Percentiles rank a stretch among this genome's conserved stretches.
These are phyloP conservation scores for Venturia effusa DNA, from an alignment of 2,329 filamentous ascomycete genomes.

Conservation along the genomic window DNA sequence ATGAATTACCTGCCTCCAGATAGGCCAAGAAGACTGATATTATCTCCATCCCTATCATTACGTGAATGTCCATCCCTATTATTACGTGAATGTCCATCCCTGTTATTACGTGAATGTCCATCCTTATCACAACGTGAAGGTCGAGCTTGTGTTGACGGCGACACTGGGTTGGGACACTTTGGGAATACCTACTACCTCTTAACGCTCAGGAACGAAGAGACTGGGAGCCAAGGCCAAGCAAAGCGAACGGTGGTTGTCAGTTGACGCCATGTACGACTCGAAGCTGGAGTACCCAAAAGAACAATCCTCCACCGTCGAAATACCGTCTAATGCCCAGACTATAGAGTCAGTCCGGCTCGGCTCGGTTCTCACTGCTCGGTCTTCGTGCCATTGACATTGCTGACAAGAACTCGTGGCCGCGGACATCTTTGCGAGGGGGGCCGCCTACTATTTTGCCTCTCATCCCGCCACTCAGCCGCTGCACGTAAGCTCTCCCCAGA, in stretches of 20 bases:
- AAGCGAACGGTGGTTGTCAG: not conserved
- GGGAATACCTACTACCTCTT: too few species aligned
- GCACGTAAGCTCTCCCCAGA: not conserved
- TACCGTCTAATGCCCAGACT: too few species aligned
- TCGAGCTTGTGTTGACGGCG: too few species aligned
- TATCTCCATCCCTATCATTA: too few species aligned
- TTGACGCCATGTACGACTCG: not conserved
- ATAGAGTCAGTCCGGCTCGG: not conserved
- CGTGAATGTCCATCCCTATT: too few species aligned
- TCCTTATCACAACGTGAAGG: too few species aligned
- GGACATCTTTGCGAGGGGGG: not conserved
- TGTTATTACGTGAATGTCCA: too few species aligned
- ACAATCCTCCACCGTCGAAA: not conserved
- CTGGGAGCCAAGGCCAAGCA: not conserved
- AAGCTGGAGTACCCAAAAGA: too few species aligned
- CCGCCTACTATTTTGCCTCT: not conserved
- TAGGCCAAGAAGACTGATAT: not conserved
- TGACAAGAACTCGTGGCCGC: not conserved
- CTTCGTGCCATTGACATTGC: not conserved
- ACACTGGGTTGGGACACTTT: too few species aligned
- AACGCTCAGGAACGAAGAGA: too few species aligned
- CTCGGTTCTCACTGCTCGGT: not conserved
- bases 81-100: too few species aligned
- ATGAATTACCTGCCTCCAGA: not conserved
- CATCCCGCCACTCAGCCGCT: not conserved